Base-by-base conservation (phyloP, 192 early-diverging fungal species). In the Kappamyces sp. region DNA sequence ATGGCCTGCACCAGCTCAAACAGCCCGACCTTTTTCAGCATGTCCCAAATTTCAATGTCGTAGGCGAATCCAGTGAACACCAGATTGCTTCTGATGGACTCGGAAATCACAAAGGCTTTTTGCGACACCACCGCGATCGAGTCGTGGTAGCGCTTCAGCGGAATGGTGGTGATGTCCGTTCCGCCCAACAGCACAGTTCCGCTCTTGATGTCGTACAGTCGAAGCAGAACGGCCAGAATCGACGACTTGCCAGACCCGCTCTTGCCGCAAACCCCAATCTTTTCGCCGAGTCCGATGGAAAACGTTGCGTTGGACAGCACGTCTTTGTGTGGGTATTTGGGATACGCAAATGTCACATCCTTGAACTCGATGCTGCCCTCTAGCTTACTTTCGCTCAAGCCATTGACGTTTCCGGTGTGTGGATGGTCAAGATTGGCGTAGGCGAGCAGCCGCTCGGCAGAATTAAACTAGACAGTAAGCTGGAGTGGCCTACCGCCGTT, bases 251-350 rank as follows among this genome's bases (percentile, higher is more conserved):
- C 51, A 36, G 36, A 72, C 35, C 43, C 57, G 51, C 46, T 65
- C 10, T 49, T 58, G 8, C 93, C 93, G 47, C 92, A 89, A 48
- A 97, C 84, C 38, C 91, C 93, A 58, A 98, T 86, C 66, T 91
- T 93, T 68, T 88, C 78, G 6, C 77, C 76, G 23, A 85, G 76
- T 1, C 70, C 72, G 44, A 92, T 83, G 2, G 66, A 37, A 50
- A 95, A 84, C 8, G 80, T 82, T 8, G 98, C 65, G 47, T 82
- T 69, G 43, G 87, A 85, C 6, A 98, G 78, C 10, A 93, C 87
- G 23, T 23, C 23, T 23, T 23, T 23, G 23, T 23, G 23, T 23
- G 23, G 23, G 23, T 23, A 23, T 23, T 23, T 23, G 23, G 23
- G 23, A 23, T 23, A 23, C 23, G 23, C 23, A 23, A 23, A 23